These are phyloP conservation scores for Bretschneidera sinensis DNA, from an alignment of 345 rosid genomes.

Conservation along the genomic window DNA sequence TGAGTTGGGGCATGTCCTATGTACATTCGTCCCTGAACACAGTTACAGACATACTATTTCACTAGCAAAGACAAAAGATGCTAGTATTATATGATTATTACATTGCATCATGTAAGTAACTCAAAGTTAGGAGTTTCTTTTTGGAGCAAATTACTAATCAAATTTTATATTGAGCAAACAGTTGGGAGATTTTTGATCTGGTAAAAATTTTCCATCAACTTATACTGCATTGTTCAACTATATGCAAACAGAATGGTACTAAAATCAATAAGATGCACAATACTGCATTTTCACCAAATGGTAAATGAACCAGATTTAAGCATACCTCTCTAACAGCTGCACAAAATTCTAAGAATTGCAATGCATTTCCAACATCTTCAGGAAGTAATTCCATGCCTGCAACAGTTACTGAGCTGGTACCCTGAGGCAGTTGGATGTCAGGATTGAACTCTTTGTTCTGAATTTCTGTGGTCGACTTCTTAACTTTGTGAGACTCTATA, in stretches of 20 bases:
- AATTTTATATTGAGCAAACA: too few species aligned
- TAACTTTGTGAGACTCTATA: conserved; percentile 1
- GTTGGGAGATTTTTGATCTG: too few species aligned
- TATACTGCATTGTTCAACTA: too few species aligned
- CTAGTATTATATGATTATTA: too few species aligned
- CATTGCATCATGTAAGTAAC: background rate
- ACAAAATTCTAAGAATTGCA: conserved; percentile 84
- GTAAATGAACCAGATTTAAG: conserved; percentile 1
- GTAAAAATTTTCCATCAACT: background rate
- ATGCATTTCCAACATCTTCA: conserved; percentile 54
- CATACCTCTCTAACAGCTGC: conserved; percentile 71
- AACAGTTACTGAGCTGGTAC: conserved; percentile 39
- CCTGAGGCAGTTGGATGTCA: conserved; percentile 47
- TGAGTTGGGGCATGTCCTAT: too few species aligned
- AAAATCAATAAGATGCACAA: too few species aligned
- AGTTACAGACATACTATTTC: too few species aligned
- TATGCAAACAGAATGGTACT: too few species aligned
- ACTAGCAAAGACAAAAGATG: too few species aligned
- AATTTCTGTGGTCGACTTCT: conserved; percentile 9
- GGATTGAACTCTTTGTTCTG: conserved; percentile 24
- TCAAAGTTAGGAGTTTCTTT: background rate
- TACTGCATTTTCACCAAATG: background rate
- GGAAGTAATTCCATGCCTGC: conserved; percentile 57
- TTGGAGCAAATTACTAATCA: too few species aligned
- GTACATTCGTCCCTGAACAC: too few species aligned